phyloP scores from a whole-genome alignment of 768 basidiomycete species.

The Boletus sp. region DNA sequence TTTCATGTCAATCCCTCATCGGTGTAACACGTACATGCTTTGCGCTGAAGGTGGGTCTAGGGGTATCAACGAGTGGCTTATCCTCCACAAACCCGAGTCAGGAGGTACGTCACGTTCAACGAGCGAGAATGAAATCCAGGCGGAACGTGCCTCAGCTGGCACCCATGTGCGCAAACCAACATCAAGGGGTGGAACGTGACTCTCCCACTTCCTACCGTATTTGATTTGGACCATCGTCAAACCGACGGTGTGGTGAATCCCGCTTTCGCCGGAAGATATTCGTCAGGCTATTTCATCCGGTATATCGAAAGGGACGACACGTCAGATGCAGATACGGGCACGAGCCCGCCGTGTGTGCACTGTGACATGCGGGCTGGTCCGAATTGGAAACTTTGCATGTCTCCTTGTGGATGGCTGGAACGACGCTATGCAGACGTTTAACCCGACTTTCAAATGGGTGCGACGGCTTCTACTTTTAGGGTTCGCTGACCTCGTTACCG shows the following conservation, averaged over 20 bases:
- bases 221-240: constrained; percentile 1
- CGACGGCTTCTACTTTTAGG: not conserved
- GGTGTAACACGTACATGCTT: not conserved
- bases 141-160: not conserved
- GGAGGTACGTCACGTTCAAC: not conserved
- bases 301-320: not conserved
- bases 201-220: constrained; percentile 1
- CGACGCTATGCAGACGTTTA: not conserved
- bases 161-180: not conserved
- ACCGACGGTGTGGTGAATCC: not conserved
- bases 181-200: not conserved
- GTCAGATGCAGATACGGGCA: not conserved
- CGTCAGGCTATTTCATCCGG: not conserved
- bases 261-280: not conserved
- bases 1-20: too few relatives aligned
- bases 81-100: not conserved
- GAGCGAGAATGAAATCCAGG: not conserved
- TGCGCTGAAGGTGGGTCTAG: not conserved
- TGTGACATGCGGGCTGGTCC: not conserved
- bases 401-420: not conserved
- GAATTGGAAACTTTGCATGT: not conserved
- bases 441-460: constrained; percentile 10
- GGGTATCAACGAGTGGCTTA: not conserved
- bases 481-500: constrained; percentile 1
- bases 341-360: not conserved